Percentiles rank a stretch among this genome's conserved stretches.
Evolutionary conservation across 176 grass and related monocot species (phyloP).

Genomic region (Lolium multiflorum): DNA sequence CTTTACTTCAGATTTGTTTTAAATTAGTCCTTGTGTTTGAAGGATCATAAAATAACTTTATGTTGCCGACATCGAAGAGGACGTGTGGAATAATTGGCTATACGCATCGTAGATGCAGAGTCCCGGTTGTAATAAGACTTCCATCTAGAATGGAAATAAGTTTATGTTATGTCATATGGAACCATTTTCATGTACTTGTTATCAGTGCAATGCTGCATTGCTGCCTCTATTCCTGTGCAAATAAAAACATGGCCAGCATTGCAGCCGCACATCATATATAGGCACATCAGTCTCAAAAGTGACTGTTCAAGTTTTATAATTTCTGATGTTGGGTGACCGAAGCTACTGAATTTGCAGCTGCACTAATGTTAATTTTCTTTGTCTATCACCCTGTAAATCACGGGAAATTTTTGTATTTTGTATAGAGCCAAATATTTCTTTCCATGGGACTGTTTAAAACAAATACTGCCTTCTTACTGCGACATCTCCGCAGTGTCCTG

Average conservation of each 20-base stretch:
- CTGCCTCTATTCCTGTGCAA: too few species aligned
- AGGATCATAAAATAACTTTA: neutral
- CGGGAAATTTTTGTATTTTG: neutral
- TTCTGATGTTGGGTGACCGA: neutral
- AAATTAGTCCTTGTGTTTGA: neutral
- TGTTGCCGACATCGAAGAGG: neutral
- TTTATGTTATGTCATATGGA: neutral
- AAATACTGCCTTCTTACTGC: slow-evolving; percentile 32
- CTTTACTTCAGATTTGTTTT: neutral
- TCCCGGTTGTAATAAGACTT: neutral
- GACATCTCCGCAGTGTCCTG: slow-evolving; percentile 54
- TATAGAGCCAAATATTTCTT: slow-evolving; percentile 36
- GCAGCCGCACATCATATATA: too few species aligned
- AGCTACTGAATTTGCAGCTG: slow-evolving; percentile 8
- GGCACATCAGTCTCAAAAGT: too few species aligned
- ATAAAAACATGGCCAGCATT: too few species aligned
- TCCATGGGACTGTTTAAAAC: neutral
- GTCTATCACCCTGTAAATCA: slow-evolving; percentile 36
- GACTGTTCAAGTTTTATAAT: too few species aligned
- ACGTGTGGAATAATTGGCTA: neutral
- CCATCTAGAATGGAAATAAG: neutral
- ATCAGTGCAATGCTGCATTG: too few species aligned
- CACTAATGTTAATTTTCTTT: slow-evolving; percentile 13
- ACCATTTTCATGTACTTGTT: too few species aligned
- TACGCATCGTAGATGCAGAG: neutral